These are phyloP conservation scores for Biancaea sappan DNA, from an alignment of 306 rosid genomes.

Conservation along the genomic window DNA sequence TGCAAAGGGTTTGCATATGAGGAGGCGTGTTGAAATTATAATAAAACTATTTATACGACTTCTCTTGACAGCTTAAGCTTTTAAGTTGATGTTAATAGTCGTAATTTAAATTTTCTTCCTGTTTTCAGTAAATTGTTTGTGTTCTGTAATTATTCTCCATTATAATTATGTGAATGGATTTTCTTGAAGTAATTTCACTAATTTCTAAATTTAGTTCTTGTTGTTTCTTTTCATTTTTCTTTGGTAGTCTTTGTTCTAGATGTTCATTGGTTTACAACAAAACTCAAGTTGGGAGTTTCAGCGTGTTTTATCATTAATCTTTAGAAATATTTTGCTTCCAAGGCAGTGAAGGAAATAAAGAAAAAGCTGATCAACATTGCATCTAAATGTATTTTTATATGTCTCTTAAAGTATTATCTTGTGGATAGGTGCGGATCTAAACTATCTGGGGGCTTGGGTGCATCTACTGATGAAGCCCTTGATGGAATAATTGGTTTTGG, in stretches of 20 bases:
- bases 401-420: conserved; percentile 19
- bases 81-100: too few species aligned
- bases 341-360: not conserved
- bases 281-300: conserved; percentile 8
- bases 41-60: too few species aligned
- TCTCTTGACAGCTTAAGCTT: too few species aligned
- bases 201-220: not conserved
- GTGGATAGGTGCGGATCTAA: conserved; percentile 70
- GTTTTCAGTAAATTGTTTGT: not conserved
- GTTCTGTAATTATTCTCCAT: not conserved
- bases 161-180: conserved; percentile 4
- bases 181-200: not conserved
- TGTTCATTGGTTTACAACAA: conserved; percentile 4
- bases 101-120: not conserved
- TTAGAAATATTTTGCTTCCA: conserved; percentile 14
- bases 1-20: too few species aligned
- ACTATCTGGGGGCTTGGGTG: conserved; percentile 65
- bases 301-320: not conserved
- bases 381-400: not conserved
- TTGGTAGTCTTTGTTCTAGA: not conserved
- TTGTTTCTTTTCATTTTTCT: not conserved
- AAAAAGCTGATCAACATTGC: conserved; percentile 9
- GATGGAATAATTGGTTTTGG: conserved; percentile 96
- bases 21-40: too few species aligned
- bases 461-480: conserved; percentile 54